Conservation (phyloP, 1,284 basidiomycete genomes). For the Trichosporon coremiiforme region DNA sequence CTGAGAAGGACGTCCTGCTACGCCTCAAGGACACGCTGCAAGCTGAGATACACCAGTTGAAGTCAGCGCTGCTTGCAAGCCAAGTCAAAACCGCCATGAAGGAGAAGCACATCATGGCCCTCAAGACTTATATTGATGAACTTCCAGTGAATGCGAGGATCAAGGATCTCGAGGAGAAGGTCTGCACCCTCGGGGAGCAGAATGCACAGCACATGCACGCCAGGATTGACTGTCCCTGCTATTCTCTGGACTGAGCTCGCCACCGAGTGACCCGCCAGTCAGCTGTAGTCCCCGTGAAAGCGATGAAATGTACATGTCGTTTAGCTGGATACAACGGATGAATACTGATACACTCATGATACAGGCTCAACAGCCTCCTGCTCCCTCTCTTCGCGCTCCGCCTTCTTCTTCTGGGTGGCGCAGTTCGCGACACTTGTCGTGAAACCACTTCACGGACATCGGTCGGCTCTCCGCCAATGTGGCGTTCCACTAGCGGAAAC, state of each 20-base stretch:
- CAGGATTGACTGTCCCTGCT: neutral
- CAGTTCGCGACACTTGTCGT: neutral
- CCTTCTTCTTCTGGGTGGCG: neutral
- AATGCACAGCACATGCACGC: neutral
- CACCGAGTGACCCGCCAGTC: neutral
- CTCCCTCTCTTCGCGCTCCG: neutral
- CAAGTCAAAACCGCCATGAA: neutral
- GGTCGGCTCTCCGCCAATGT: too few species aligned
- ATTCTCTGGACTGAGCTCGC: neutral
- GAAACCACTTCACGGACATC: too few species aligned
- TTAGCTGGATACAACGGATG: neutral
- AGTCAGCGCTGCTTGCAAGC: neutral
- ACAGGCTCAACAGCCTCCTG: neutral
- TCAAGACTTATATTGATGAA: neutral
- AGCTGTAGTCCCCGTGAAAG: too few species aligned
- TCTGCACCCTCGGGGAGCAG: neutral
- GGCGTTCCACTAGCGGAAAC: too few species aligned
- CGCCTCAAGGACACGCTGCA: neutral
- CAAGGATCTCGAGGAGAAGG: neutral
- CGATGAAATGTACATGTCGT: neutral
- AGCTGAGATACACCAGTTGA: neutral
- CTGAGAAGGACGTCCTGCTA: neutral
- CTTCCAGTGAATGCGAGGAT: too few species aligned
- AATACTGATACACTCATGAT: conserved; percentile 5
- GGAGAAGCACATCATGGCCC: conserved; percentile 16